Percentiles rank a stretch among this genome's conserved stretches.
These are phyloP conservation scores for Gonium pectorale DNA, from an alignment of 139 green algal genomes.

Conservation along the genomic window DNA sequence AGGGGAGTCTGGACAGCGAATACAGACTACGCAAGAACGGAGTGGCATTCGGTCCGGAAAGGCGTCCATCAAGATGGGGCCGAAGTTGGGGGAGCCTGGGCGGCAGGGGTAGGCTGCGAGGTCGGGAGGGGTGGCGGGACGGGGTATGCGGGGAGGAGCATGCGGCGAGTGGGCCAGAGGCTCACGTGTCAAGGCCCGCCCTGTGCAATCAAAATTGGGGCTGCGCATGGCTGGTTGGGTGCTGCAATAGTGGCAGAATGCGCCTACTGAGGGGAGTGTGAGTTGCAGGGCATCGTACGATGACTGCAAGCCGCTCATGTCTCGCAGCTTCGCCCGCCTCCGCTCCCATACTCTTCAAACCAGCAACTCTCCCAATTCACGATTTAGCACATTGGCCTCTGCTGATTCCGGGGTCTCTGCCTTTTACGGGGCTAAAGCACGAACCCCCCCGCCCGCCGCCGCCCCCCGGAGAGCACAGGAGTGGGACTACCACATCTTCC, in stretches of 20 bases:
- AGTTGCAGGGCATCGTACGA: neutral
- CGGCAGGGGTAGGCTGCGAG: neutral
- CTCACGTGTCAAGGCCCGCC: too few relatives aligned
- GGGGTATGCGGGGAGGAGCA: too few relatives aligned
- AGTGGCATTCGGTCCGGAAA: too few relatives aligned
- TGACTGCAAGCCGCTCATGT: neutral
- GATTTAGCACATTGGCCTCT: neutral
- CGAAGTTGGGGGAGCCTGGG: neutral
- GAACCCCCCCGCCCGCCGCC: neutral
- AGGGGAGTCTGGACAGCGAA: neutral
- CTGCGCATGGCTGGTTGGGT: too few relatives aligned
- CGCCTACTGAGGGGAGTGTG: too few relatives aligned
- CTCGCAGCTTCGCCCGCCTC: neutral
- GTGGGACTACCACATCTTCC: slow-evolving; percentile 45
- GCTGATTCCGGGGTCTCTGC: neutral
- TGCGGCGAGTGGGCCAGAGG: too few relatives aligned
- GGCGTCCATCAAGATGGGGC: too few relatives aligned
- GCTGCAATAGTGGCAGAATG: too few relatives aligned
- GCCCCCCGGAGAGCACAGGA: slow-evolving; percentile 14
- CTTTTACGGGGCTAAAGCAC: too few relatives aligned
- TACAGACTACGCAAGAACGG: neutral
- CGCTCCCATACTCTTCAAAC: too few relatives aligned
- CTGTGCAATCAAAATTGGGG: too few relatives aligned
- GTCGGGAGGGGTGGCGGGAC: neutral
- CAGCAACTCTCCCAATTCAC: too few relatives aligned